Percentiles rank a stretch among this genome's conserved stretches.
Evolutionary conservation across 768 basidiomycete species (phyloP).

Genomic region (Tulasnella sp.): DNA sequence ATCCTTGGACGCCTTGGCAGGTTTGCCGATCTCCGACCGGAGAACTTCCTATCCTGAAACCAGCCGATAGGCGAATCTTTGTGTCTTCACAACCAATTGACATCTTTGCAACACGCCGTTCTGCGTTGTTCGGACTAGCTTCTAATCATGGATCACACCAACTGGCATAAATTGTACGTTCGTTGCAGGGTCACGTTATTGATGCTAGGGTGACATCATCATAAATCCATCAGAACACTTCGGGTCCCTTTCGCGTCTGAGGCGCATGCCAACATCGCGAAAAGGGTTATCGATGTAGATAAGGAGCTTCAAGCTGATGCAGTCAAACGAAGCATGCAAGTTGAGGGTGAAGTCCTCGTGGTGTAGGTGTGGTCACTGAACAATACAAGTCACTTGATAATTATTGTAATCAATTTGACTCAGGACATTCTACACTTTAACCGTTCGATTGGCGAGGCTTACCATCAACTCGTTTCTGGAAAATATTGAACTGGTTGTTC

Average conservation of each 20-base stretch:
- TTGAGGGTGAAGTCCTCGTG: conserved; percentile 54
- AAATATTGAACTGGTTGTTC: conserved; percentile 72
- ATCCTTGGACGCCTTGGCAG: too few relatives aligned
- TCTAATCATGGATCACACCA: too few relatives aligned
- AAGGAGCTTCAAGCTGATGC: conserved; percentile 67
- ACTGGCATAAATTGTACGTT: too few relatives aligned
- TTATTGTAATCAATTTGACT: not conserved
- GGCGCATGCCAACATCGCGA: conserved; percentile 69
- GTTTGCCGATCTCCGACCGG: too few relatives aligned
- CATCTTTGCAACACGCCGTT: too few relatives aligned
- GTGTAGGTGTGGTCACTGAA: conserved; percentile 42
- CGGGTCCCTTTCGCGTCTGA: conserved; percentile 63
- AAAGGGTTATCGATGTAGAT: conserved; percentile 77
- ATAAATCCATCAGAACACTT: conserved; percentile 50
- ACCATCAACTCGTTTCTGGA: conserved; percentile 79
- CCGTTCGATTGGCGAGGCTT: conserved; percentile 72
- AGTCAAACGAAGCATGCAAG: conserved; percentile 55
- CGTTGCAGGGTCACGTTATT: too few relatives aligned
- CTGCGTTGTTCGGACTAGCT: too few relatives aligned
- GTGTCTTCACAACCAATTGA: too few relatives aligned
- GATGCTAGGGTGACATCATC: too few relatives aligned
- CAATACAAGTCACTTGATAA: not conserved
- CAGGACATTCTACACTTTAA: conserved; percentile 64
- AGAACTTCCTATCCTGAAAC: too few relatives aligned
- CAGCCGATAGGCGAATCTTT: too few relatives aligned